Percentiles rank a stretch among this genome's conserved stretches.
Conservation (phyloP, 257 asterid genomes). For the Ilex aquifolium region DNA sequence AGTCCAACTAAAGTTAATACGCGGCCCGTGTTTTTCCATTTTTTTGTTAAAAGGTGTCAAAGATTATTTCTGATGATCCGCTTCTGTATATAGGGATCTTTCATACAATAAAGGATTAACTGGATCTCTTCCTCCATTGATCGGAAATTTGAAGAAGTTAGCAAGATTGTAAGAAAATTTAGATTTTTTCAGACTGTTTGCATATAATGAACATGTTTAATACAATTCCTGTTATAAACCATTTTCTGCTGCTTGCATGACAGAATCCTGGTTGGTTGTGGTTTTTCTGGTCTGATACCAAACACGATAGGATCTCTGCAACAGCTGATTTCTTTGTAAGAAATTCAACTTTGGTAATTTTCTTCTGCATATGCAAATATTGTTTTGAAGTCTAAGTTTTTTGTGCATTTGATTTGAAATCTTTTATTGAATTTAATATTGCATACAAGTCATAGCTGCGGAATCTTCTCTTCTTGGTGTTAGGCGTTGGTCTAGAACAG, state of each 20-base stretch:
- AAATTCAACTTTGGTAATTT: background rate
- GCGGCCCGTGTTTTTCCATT: background rate
- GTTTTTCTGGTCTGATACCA: conserved; percentile 71
- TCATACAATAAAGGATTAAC: conserved; percentile 62
- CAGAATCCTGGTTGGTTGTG: conserved; percentile 74
- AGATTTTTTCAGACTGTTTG: background rate
- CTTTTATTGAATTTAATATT: no score
- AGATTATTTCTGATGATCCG: background rate
- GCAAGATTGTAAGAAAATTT: conserved; percentile 59
- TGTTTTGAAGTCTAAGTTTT: no score
- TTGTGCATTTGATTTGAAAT: no score
- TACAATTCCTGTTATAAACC: background rate
- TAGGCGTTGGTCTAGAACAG: no score
- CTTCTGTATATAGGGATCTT: conserved; percentile 56
- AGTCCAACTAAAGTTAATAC: background rate
- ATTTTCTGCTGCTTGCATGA: conserved; percentile 17
- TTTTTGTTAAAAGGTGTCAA: background rate
- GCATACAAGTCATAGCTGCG: no score
- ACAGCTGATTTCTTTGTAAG: conserved; percentile 65
- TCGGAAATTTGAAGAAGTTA: conserved; percentile 56
- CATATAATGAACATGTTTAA: background rate
- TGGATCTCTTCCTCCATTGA: conserved; percentile 57
- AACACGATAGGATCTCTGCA: conserved; percentile 59
- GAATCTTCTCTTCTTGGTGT: no score
- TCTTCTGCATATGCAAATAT: background rate